phyloP scores from a whole-genome alignment of 345 rosid genomes.

The Aquilaria malaccensis region DNA sequence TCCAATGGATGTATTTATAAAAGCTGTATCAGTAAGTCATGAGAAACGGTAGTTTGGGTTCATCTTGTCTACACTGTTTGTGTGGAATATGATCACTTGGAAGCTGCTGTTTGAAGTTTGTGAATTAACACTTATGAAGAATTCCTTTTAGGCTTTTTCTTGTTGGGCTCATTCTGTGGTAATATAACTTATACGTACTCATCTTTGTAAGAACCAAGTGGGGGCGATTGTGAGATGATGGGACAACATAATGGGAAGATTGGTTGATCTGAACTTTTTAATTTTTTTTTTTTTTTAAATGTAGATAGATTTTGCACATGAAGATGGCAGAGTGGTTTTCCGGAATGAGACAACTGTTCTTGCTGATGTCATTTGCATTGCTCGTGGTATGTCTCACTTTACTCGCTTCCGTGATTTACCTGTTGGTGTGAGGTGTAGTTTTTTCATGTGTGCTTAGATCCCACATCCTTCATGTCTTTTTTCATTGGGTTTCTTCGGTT shows the following conservation, averaged over 20 bases:
- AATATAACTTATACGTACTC: neutral
- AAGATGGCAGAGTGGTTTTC: constrained; percentile 14
- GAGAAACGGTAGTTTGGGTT: no score
- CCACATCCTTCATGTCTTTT: no score
- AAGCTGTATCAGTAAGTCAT: no score
- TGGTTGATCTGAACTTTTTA: neutral
- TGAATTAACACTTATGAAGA: no score
- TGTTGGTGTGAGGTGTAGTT: neutral
- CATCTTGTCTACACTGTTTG: no score
- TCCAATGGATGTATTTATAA: no score
- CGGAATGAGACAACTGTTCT: constrained; percentile 6
- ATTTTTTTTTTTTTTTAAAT: neutral
- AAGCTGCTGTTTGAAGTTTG: no score
- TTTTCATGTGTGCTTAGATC: neutral
- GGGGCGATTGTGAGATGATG: constrained; percentile 7
- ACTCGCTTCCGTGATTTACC: neutral
- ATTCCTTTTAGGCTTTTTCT: no score
- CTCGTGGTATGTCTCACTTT: constrained; percentile 1
- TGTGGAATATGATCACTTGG: no score
- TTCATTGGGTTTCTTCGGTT: no score
- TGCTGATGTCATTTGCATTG: constrained; percentile 11
- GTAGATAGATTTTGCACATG: constrained; percentile 8
- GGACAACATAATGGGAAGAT: constrained; percentile 3
- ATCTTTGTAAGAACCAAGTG: neutral
- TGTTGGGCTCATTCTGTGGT: constrained; percentile 13